Evolutionary conservation across 805 yeast genomes (phyloP).

Genomic region (Saccharomycopsis oosterbeekiorum): DNA sequence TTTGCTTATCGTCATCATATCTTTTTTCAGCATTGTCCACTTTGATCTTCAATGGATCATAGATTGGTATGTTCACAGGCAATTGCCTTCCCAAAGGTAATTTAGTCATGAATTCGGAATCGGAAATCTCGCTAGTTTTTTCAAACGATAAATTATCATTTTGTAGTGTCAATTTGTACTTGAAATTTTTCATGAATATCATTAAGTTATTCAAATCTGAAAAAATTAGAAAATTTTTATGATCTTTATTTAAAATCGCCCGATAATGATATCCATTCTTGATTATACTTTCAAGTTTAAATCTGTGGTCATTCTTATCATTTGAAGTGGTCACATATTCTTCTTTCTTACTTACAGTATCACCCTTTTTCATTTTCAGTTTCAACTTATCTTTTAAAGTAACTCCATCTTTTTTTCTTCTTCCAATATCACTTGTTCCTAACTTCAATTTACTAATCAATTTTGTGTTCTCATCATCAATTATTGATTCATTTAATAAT

Average conservation of each 20-base stretch:
- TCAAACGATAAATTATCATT: conserved; percentile 17
- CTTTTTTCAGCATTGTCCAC: neutral
- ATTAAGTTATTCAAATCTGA: conserved; percentile 12
- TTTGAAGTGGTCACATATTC: neutral
- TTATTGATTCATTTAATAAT: neutral
- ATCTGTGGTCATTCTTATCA: neutral
- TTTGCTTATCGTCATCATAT: neutral
- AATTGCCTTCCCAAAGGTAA: conserved; percentile 15
- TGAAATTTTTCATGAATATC: conserved; percentile 10
- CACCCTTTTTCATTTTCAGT: neutral
- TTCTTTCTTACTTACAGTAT: neutral
- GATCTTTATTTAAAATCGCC: neutral
- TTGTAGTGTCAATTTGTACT: conserved; percentile 11
- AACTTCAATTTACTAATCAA: neutral
- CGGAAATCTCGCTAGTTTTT: conserved; percentile 1
- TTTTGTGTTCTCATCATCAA: neutral
- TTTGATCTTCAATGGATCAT: conserved; percentile 7
- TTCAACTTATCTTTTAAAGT: conserved; percentile 1
- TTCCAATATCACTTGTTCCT: neutral
- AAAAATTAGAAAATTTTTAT: conserved; percentile 4
- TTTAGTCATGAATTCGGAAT: neutral
- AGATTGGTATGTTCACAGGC: conserved; percentile 9
- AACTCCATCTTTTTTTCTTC: conserved; percentile 1
- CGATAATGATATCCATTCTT: conserved; percentile 1
- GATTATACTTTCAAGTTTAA: conserved; percentile 4